Evolutionary conservation across 805 yeast species (phyloP).

Genomic region (Pichia kluyveri): DNA sequence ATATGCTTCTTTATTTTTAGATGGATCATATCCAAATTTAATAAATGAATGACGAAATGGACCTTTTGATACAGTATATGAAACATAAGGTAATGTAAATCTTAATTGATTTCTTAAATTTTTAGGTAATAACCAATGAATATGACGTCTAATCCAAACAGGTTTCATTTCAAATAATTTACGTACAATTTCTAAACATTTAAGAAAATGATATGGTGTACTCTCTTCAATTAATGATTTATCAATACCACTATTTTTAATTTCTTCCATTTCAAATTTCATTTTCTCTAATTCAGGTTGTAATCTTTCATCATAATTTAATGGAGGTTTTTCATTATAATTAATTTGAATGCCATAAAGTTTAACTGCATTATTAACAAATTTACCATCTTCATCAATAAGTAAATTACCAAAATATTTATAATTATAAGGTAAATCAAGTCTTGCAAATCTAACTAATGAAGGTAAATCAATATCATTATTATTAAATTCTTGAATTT

Average conservation of each 20-base stretch:
- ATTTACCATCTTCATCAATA: slow-evolving; percentile 47
- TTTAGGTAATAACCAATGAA: slow-evolving; percentile 46
- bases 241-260: slow-evolving; percentile 17
- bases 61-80: slow-evolving; percentile 77
- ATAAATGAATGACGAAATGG: slow-evolving; percentile 92
- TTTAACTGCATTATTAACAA: slow-evolving; percentile 37
- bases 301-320: slow-evolving; percentile 40
- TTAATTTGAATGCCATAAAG: slow-evolving; percentile 46
- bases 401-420: slow-evolving; percentile 66
- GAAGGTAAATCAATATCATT: slow-evolving; percentile 63
- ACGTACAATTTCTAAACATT: slow-evolving; percentile 35
- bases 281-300: slow-evolving; percentile 33
- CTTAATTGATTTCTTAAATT: slow-evolving; percentile 41
- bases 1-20: slow-evolving; percentile 42
- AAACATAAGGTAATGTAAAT: slow-evolving; percentile 75
- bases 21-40: slow-evolving; percentile 72
- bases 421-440: slow-evolving; percentile 69
- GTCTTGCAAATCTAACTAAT: slow-evolving; percentile 74
- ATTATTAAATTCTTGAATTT: slow-evolving; percentile 10
- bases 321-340: slow-evolving; percentile 41
- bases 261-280: slow-evolving; percentile 25
- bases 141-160: slow-evolving; percentile 75
- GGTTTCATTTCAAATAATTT: slow-evolving; percentile 62
- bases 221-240: slow-evolving; percentile 20
- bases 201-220: slow-evolving; percentile 27